These are phyloP conservation scores for Fusarium coicis DNA, from an alignment of 2,329 filamentous ascomycete genomes.

Conservation along the genomic window DNA sequence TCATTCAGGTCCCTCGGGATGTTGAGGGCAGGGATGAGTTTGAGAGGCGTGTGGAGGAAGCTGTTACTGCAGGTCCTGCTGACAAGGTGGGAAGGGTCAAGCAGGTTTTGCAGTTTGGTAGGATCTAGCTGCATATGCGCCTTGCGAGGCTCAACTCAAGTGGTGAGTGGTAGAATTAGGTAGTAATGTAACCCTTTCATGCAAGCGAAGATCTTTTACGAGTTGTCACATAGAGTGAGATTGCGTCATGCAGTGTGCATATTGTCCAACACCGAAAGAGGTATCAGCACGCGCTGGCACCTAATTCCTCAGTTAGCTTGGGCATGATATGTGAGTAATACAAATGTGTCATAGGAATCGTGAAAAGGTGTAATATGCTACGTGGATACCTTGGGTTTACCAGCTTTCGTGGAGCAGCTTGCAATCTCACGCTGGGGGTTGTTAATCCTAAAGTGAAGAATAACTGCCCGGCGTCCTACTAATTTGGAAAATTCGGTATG, in stretches of 20 bases:
- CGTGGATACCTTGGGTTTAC: rapidly evolving
- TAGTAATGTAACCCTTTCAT: background rate
- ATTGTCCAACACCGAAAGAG: background rate
- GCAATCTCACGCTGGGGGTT: too few species aligned
- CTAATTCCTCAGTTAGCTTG: too few species aligned
- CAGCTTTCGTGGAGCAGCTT: too few species aligned
- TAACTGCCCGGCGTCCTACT: too few species aligned
- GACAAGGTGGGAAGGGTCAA: constrained; percentile 2
- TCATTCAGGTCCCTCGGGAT: background rate
- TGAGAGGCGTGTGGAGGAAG: background rate
- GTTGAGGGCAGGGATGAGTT: background rate
- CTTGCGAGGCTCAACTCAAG: rapidly evolving
- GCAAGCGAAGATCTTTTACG: rapidly evolving
- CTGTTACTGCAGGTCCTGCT: background rate
- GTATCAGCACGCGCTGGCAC: background rate
- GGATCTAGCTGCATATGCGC: background rate
- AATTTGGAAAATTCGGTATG: too few species aligned
- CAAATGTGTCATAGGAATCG: background rate
- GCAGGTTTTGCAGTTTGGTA: background rate
- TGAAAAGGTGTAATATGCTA: background rate
- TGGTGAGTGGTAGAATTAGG: background rate
- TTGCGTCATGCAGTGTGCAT: background rate
- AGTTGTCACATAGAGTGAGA: background rate
- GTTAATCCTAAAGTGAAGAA: rapidly evolving
- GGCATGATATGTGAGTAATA: background rate